Evolutionary conservation across 2,329 filamentous ascomycete species (phyloP).

Genomic region (Geosmithia putterillii): DNA sequence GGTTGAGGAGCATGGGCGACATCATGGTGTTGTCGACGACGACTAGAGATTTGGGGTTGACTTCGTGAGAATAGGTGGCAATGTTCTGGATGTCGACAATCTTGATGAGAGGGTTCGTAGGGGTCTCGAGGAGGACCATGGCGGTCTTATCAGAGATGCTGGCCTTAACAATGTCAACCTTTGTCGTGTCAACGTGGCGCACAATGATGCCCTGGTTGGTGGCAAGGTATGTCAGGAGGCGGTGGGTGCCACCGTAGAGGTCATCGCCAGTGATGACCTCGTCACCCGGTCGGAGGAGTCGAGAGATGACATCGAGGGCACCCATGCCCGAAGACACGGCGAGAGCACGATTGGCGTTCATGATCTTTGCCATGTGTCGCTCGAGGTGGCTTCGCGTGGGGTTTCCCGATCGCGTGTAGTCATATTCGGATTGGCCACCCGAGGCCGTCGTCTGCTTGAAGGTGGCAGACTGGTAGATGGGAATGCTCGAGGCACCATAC

Average conservation of each 20-base stretch:
- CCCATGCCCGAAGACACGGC: slow-evolving; percentile 97
- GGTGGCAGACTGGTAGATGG: slow-evolving; percentile 96
- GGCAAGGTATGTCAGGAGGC: slow-evolving; percentile 82
- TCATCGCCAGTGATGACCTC: slow-evolving; percentile 97
- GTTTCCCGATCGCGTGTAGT: slow-evolving; percentile 97
- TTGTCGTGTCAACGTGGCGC: slow-evolving; percentile 91
- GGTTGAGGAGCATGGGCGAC: slow-evolving; percentile 86
- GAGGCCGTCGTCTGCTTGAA: slow-evolving; percentile 84
- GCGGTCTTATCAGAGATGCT: slow-evolving; percentile 71
- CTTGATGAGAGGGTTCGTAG: slow-evolving; percentile 96
- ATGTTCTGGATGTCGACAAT: slow-evolving; percentile 86
- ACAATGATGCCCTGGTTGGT: slow-evolving; percentile 85
- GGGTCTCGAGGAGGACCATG: slow-evolving; percentile 92
- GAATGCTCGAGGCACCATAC: slow-evolving; percentile 91
- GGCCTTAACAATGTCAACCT: slow-evolving; percentile 54
- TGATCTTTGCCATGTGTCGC: slow-evolving; percentile 95
- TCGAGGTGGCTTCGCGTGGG: slow-evolving; percentile 93
- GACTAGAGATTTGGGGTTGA: slow-evolving; percentile 68
- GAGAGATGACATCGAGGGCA: slow-evolving; percentile 89
- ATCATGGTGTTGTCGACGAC: slow-evolving; percentile 99
- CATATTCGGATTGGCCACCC: slow-evolving; percentile 78
- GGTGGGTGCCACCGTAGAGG: slow-evolving; percentile 89
- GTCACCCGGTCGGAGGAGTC: slow-evolving; percentile 80
- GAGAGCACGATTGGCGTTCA: slow-evolving; percentile 84
- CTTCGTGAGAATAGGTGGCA: slow-evolving; percentile 61